Evolutionary conservation across 257 asterid species (phyloP).

Genomic region (Lycium barbarum): DNA sequence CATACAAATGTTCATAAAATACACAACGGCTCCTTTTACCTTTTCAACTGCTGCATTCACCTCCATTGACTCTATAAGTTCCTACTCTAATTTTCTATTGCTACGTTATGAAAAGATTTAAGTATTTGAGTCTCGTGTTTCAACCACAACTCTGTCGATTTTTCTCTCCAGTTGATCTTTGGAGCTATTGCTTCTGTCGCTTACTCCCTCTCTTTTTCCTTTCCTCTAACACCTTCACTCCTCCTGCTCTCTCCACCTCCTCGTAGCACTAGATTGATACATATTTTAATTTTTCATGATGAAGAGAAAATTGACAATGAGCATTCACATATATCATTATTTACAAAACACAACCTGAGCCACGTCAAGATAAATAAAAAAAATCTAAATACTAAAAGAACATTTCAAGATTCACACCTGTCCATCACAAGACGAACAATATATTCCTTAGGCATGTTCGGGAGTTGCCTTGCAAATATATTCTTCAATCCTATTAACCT

Average conservation of each 20-base stretch:
- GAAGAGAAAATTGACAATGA: constrained; percentile 7
- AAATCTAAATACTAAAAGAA: constrained; percentile 30
- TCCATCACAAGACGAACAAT: constrained; percentile 99
- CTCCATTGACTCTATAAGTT: constrained; percentile 13
- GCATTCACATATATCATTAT: background rate
- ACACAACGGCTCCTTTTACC: background rate
- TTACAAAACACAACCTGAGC: background rate
- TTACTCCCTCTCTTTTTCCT: background rate
- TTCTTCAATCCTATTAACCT: constrained; percentile 98
- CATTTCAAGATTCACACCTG: constrained; percentile 57
- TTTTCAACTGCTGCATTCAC: background rate
- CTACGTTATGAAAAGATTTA: background rate
- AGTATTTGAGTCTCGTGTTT: constrained; percentile 18
- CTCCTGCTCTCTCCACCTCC: background rate
- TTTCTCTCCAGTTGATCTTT: background rate
- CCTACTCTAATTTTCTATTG: background rate
- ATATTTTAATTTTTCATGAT: background rate
- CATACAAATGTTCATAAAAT: constrained; percentile 6
- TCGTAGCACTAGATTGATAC: background rate
- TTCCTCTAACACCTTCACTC: background rate
- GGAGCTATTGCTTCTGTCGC: background rate
- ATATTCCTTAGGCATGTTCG: constrained; percentile 99
- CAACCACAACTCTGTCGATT: background rate
- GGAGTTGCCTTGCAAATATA: constrained; percentile 92
- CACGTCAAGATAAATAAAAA: constrained; percentile 19